Base-by-base conservation (phyloP, 441 rosid genomes). In the Metrosideros polymorpha region DNA sequence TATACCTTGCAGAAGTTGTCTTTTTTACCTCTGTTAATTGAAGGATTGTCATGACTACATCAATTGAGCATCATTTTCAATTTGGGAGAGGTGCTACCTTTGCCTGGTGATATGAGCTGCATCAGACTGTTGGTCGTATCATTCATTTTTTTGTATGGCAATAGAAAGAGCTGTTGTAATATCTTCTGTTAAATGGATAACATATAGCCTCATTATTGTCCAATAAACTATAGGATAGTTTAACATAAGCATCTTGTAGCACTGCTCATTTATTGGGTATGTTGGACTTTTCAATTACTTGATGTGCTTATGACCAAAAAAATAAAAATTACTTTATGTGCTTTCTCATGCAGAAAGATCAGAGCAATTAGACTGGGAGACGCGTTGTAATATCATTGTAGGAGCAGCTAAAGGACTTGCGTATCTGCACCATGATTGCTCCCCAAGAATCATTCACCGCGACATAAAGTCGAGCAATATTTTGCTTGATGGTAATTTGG, bases 391-490 rank as follows among this genome's bases (percentile, higher is more conserved):
- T 90, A 93, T 98, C 55, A 96, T 98, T 52, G 86, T 96, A 90
- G 99, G 99, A 91, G 99, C 99, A 54, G 98, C 99, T 14, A 98
- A 95, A 91, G 99, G 99, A 86, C 91, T 98, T 89, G 96, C 99
- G 57, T 98, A 97, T 88, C 89, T 98, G 92, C 99, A 97, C 90
- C 99, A 98, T 47, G 99, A 98, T 91, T 97, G 99, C 90, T 96
- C 98, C 85, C 99, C 99, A 50, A 94, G 99, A 92, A 98, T 98
- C 91, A 94, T 97, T 92, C 99, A 98, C 87, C 99, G 99, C 57
- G 99, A 98, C 92, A 98, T 98, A 90, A 98, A 98, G 91, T 92
- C 99, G 3, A 96, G 99, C 92, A 98, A 96, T 89, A 98, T 98
- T 89, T 88, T 98, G 92, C 99, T 98, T 84, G 99, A 98, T 92